Percentiles rank a stretch among this genome's conserved stretches.
phyloP scores from a whole-genome alignment of 225 moss, liverwort and hornwort genomes.

The Bryoerythrophyllum caledonicum region DNA sequence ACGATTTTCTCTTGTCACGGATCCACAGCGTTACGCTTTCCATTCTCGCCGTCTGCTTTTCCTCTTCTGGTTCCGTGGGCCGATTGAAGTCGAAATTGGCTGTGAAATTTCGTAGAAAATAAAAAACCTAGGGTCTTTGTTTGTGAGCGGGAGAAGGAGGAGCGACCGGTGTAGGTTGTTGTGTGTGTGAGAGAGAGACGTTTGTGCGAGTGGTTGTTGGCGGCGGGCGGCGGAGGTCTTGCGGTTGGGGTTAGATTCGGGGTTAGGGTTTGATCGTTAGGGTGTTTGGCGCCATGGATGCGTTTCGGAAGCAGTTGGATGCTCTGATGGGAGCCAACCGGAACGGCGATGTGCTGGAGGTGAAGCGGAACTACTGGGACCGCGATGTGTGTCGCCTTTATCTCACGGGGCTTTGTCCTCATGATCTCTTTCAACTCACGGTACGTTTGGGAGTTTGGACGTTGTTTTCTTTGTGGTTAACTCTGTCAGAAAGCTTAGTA shows the following conservation, averaged over 20 bases:
- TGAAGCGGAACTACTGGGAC: constrained; percentile 88
- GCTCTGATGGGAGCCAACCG: constrained; percentile 89
- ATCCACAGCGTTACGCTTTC: not conserved
- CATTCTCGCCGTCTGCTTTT: too few species aligned
- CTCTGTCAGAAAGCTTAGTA: not conserved
- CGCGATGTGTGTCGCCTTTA: constrained; percentile 87
- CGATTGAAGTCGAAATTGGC: not conserved
- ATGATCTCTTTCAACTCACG: constrained; percentile 90
- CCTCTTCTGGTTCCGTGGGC: not conserved
- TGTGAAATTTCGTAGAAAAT: not conserved
- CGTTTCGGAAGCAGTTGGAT: constrained; percentile 88
- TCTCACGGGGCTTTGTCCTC: constrained; percentile 82
- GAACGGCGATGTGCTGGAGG: constrained; percentile 85
- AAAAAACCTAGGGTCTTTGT: not conserved
- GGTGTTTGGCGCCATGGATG: constrained; percentile 53
- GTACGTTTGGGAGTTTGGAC: too few species aligned
- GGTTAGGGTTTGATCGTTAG: constrained; percentile 1
- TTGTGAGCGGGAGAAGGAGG: too few species aligned
- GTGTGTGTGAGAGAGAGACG: too few species aligned
- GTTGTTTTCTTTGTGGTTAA: not conserved
- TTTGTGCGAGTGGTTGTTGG: not conserved
- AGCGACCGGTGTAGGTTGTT: not conserved
- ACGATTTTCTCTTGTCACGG: not conserved
- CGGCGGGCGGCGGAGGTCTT: not conserved
- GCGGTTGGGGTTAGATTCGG: not conserved